These are phyloP conservation scores for Diaporthe destruens DNA, from an alignment of 2,329 filamentous ascomycete genomes.

Conservation along the genomic window DNA sequence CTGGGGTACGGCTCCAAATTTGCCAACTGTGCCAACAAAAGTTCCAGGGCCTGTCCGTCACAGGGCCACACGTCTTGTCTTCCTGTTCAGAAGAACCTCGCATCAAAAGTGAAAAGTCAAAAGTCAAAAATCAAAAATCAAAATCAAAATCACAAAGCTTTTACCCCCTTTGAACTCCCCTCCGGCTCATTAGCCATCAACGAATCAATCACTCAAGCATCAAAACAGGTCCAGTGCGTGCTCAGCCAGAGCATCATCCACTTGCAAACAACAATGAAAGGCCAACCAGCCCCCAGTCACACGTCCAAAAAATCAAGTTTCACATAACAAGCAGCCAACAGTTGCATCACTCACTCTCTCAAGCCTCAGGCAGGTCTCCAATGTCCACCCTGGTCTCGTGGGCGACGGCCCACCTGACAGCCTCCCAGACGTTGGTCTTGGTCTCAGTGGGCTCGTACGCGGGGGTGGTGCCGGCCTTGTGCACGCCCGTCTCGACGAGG, in stretches of 20 bases:
- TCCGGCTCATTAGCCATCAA: neutral
- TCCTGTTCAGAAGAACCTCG: neutral
- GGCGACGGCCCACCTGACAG: slow-evolving; percentile 69
- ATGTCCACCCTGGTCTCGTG: slow-evolving; percentile 32
- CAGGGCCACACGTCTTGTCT: neutral
- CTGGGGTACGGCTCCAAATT: neutral
- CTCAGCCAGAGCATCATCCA: neutral
- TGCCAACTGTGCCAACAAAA: neutral
- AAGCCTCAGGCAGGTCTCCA: neutral
- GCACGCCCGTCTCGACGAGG: slow-evolving; percentile 77
- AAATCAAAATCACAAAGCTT: neutral
- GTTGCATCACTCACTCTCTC: neutral
- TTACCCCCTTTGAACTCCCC: neutral
- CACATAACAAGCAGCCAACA: neutral
- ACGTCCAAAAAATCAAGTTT: neutral
- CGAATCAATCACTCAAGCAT: neutral
- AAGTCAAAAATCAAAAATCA: no score
- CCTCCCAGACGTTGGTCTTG: slow-evolving; percentile 72
- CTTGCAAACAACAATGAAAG: neutral
- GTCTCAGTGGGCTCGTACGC: slow-evolving; percentile 67
- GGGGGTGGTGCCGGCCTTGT: slow-evolving; percentile 58
- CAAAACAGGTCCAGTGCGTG: neutral
- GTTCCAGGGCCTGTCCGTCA: neutral
- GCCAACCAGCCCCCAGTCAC: neutral
- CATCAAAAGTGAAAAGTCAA: no score